Conservation (phyloP, 805 yeast genomes). For the Pichia nakasei region DNA sequence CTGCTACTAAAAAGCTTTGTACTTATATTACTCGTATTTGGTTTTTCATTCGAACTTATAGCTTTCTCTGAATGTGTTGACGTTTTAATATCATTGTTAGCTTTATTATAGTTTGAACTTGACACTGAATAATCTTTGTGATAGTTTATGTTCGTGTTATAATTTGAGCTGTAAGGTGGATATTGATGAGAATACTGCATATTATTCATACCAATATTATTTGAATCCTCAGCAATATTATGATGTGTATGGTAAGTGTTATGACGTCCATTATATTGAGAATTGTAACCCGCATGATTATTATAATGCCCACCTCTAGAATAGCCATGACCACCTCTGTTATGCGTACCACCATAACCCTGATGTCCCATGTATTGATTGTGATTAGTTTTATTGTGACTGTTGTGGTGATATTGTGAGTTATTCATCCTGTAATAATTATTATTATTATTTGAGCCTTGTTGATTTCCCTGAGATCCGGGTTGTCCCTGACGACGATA, state of each 20-base stretch:
- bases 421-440: constrained; percentile 7
- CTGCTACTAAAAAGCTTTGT: constrained; percentile 6
- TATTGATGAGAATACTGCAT: not conserved
- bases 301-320: not conserved
- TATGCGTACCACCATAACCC: not conserved
- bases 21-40: not conserved
- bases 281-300: not conserved
- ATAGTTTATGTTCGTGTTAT: not conserved
- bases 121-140: not conserved
- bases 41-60: not conserved
- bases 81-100: not conserved
- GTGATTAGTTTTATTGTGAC: not conserved
- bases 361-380: not conserved
- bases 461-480: not conserved
- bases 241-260: constrained; percentile 2
- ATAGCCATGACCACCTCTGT: not conserved
- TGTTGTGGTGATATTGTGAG: constrained; percentile 5
- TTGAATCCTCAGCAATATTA: too few relatives aligned
- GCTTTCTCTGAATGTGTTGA: too few relatives aligned
- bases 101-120: not conserved
- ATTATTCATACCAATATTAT: not conserved
- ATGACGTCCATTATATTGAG: constrained; percentile 2
- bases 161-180: not conserved
- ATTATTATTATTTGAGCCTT: constrained; percentile 1
- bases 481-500: constrained; percentile 5